Evolutionary conservation across 805 yeast species (phyloP).

Genomic region (Kuraishia piskuri): DNA sequence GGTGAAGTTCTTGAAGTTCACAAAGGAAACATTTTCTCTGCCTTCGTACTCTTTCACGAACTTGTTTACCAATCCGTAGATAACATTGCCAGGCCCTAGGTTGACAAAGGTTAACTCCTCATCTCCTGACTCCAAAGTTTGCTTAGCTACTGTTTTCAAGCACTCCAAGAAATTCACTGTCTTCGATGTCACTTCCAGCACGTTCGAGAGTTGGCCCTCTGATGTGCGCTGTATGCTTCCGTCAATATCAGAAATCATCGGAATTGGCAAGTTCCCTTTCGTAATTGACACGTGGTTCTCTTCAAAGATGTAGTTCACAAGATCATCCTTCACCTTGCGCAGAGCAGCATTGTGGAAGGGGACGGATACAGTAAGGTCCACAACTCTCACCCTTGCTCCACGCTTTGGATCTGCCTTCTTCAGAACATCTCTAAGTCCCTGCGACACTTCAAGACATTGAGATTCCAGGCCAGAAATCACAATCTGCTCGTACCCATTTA

Average conservation of each 20-base stretch:
- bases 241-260: conserved; percentile 20
- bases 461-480: conserved; percentile 21
- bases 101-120: conserved; percentile 16
- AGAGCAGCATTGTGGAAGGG: conserved; percentile 27
- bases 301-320: conserved; percentile 9
- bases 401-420: conserved; percentile 5
- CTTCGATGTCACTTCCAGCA: conserved; percentile 19
- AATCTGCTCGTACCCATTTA: conserved; percentile 24
- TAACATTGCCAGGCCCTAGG: conserved; percentile 18
- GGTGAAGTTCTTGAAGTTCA: conserved; percentile 18
- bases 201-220: conserved; percentile 16
- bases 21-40: conserved; percentile 11
- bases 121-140: not conserved
- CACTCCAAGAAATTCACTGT: conserved; percentile 25
- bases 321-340: conserved; percentile 15
- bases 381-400: conserved; percentile 15
- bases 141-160: conserved; percentile 12
- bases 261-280: conserved; percentile 12
- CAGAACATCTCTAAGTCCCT: conserved; percentile 6
- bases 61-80: conserved; percentile 17
- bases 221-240: conserved; percentile 12
- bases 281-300: conserved; percentile 1
- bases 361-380: conserved; percentile 20
- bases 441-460: conserved; percentile 3
- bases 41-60: conserved; percentile 11